Evolutionary conservation across 2,329 filamentous ascomycete genomes (phyloP), one percentile per base, ranked within the genome.

Genomic region (Scopulariopsis brevicaulis): DNA sequence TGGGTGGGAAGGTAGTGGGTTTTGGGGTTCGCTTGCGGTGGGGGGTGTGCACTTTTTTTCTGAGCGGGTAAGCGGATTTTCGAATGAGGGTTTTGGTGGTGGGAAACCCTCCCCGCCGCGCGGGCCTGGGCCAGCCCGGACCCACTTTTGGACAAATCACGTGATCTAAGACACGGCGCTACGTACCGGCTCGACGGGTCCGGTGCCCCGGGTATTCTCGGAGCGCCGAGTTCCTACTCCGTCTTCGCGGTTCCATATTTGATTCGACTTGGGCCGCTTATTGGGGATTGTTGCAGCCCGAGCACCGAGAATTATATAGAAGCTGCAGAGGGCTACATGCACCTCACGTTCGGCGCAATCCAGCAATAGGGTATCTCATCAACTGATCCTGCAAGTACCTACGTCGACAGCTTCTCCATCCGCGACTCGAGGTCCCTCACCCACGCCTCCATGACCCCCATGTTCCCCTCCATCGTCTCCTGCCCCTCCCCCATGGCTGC

Each of bases 391-490:
- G 12, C 28, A 32, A 32, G 28, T 11, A 48, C 46, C 46, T 50
- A 50, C 46, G 46, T 5, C 46, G 46, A 57, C 34, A 55, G 46
- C 51, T 55, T 50, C 57, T 52, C 43, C 18, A 53, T 51, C 28
- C 89, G 87, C 65, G 77, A 81, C 73, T 97, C 93, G 58, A 99
- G 73, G 59, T 87, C 89, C 70, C 88, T 89, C 4, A 97, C 89
- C 90, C 92, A 96, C 48, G 83, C 84, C 63, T 93, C 88, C 61
- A 97, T 86, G n/a, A 88, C 80, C 65, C 87, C 85, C 70, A 92
- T 85, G 71, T 99, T 99, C 55, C 79, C 82, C 63, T 82, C 82
- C 75, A 95, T 87, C 4, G 84, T 80, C 32, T 76, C 75, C 67
- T 89, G 86, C 4, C 87, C 85, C 60, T 87, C 81, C 61, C 77